A percentile compares a stretch with the other conserved stretches of the same genome.
Conservation (phyloP, 2,329 filamentous ascomycete genomes). For the Bipolaris cookei region DNA sequence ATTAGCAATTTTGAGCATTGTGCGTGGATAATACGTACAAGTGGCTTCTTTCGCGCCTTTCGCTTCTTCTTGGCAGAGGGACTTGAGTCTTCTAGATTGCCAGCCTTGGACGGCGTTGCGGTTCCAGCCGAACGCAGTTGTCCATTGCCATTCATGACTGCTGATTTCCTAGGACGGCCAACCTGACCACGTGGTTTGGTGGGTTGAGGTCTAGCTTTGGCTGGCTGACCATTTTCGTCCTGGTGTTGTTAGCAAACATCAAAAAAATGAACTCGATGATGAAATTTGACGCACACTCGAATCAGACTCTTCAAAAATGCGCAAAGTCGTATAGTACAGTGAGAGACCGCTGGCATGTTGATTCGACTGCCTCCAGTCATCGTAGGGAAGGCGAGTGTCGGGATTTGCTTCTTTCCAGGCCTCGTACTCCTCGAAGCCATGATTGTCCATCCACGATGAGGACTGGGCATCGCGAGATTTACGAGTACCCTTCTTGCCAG, state of each 20-base stretch:
- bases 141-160: constrained; percentile 35
- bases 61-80: constrained; percentile 38
- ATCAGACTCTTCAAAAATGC: constrained; percentile 38
- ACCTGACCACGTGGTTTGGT: constrained; percentile 28
- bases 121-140: constrained; percentile 21
- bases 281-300: constrained; percentile 34
- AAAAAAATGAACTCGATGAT: background rate
- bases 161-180: constrained; percentile 35
- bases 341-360: constrained; percentile 37
- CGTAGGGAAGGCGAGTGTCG: constrained; percentile 35
- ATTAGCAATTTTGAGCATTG: constrained; percentile 17
- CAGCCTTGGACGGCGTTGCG: constrained; percentile 21
- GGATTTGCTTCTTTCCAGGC: constrained; percentile 33
- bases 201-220: constrained; percentile 26
- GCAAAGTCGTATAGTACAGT: constrained; percentile 39
- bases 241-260: constrained; percentile 29
- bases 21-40: constrained; percentile 22
- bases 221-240: constrained; percentile 32
- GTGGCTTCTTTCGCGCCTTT: constrained; percentile 38
- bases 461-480: constrained; percentile 19
- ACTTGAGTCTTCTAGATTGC: constrained; percentile 30
- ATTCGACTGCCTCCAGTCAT: constrained; percentile 37
- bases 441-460: constrained; percentile 27
- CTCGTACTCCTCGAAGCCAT: constrained; percentile 36
- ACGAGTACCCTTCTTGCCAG: constrained; percentile 11